Conservation (phyloP, 2,329 filamentous ascomycete genomes). For the Byssothecium circinans region DNA sequence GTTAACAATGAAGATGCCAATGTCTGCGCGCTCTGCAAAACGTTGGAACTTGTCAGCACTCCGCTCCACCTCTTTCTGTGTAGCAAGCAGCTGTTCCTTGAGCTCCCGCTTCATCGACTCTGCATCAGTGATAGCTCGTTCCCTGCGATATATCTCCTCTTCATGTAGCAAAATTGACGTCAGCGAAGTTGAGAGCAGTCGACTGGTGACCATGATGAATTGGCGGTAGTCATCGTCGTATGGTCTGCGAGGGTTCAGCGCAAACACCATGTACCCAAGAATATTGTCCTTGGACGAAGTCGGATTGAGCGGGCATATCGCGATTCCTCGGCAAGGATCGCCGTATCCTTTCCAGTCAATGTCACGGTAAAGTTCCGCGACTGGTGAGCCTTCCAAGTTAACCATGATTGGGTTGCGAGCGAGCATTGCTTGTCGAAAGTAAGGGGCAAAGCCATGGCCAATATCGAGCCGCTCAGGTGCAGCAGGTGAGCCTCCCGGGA, state of each 20-base stretch:
- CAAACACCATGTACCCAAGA: slow-evolving; percentile 45
- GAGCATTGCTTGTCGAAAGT: slow-evolving; percentile 11
- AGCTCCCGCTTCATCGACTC: slow-evolving; percentile 32
- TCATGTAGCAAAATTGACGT: slow-evolving; percentile 46
- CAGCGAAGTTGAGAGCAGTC: slow-evolving; percentile 44
- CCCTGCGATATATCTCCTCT: slow-evolving; percentile 40
- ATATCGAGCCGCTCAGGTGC: not conserved
- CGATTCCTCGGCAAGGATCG: slow-evolving; percentile 35
- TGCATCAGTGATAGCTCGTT: slow-evolving; percentile 36
- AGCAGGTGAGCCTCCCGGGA: slow-evolving; percentile 1
- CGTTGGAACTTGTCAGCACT: slow-evolving; percentile 41
- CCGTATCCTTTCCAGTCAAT: slow-evolving; percentile 41
- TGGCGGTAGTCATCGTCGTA: slow-evolving; percentile 45
- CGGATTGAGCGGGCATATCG: slow-evolving; percentile 43
- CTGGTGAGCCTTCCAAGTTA: slow-evolving; percentile 28
- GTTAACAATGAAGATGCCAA: slow-evolving; percentile 47
- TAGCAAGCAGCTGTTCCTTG: slow-evolving; percentile 33
- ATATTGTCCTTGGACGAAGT: slow-evolving; percentile 36
- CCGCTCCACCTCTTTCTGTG: slow-evolving; percentile 31
- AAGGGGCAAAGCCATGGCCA: slow-evolving; percentile 1
- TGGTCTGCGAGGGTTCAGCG: slow-evolving; percentile 42
- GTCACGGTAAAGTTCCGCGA: slow-evolving; percentile 23
- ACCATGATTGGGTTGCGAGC: slow-evolving; percentile 33
- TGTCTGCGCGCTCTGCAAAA: slow-evolving; percentile 44
- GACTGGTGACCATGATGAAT: slow-evolving; percentile 40